Conservation (phyloP, 1,139 yeast species). For the Scheffersomyces quercinus region DNA sequence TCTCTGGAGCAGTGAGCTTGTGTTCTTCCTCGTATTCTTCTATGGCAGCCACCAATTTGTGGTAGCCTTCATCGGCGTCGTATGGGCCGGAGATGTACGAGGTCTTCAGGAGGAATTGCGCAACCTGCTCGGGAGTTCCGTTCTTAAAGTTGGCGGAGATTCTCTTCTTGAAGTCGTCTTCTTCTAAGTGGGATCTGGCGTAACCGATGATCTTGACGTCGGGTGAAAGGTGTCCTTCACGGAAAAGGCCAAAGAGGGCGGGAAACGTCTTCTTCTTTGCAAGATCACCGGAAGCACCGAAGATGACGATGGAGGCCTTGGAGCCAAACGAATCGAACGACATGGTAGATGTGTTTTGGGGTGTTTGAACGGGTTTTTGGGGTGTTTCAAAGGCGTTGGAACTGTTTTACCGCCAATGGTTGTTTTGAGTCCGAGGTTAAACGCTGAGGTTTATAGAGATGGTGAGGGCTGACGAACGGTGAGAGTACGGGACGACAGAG, state of each 20-base stretch:
- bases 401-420: no score
- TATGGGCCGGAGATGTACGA: conserved; percentile 77
- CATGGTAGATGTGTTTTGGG: conserved; percentile 4
- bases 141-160: conserved; percentile 67
- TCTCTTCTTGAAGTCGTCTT: conserved; percentile 66
- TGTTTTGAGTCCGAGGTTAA: no score
- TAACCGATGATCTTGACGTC: conserved; percentile 81
- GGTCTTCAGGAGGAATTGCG: conserved; percentile 64
- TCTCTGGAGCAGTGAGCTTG: conserved; percentile 53
- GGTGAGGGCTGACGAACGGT: no score
- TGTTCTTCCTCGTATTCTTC: conserved; percentile 56
- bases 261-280: conserved; percentile 96
- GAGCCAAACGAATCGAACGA: conserved; percentile 46
- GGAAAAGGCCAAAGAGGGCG: conserved; percentile 67
- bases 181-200: conserved; percentile 77
- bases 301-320: conserved; percentile 75
- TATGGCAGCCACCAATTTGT: conserved; percentile 53
- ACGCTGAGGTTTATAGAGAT: no score
- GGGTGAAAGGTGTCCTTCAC: conserved; percentile 78
- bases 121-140: conserved; percentile 50
- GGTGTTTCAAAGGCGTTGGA: no score
- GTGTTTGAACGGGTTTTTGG: no score
- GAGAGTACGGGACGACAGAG: no score
- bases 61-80: conserved; percentile 75
- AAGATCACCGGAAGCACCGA: conserved; percentile 96